Conservation (phyloP, 805 yeast species). For the Monosporozyma unispora region DNA sequence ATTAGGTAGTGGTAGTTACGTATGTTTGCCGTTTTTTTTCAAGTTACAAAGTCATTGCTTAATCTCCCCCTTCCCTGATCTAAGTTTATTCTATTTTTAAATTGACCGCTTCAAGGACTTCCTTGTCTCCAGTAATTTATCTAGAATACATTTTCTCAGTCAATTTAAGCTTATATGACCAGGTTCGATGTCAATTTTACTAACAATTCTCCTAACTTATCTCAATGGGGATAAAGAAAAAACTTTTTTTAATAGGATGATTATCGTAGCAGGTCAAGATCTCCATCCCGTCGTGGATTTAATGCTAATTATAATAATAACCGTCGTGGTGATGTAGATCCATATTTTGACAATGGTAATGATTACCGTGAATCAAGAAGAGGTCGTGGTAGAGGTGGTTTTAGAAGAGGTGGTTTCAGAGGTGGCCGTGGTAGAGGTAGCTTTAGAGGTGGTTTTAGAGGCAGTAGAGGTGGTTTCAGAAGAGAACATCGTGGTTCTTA, state of each 20-base stretch:
- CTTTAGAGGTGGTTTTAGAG: conserved; percentile 9
- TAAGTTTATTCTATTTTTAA: too few relatives aligned
- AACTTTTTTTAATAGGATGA: neutral
- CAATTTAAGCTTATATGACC: too few relatives aligned
- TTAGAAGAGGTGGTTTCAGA: conserved; percentile 5
- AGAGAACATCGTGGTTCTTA: conserved; percentile 1
- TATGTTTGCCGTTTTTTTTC: too few relatives aligned
- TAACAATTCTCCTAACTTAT: neutral
- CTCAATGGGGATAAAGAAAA: neutral
- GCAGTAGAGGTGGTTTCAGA: conserved; percentile 8
- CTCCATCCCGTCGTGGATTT: conserved; percentile 17
- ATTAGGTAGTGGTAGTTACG: conserved; percentile 3
- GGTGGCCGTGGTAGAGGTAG: conserved; percentile 10
- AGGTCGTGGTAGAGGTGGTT: conserved; percentile 25
- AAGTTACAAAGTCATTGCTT: neutral
- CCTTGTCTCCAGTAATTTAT: too few relatives aligned
- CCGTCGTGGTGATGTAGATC: conserved; percentile 24
- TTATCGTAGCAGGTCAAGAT: conserved; percentile 17
- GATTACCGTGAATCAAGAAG: conserved; percentile 17
- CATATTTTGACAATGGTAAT: conserved; percentile 13
- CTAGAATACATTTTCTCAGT: too few relatives aligned
- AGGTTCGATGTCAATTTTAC: neutral
- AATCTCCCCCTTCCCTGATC: neutral
- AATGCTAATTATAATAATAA: conserved; percentile 16
- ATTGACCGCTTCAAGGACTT: too few relatives aligned